phyloP scores from a whole-genome alignment of 768 basidiomycete species.

The Boletus edulis region DNA sequence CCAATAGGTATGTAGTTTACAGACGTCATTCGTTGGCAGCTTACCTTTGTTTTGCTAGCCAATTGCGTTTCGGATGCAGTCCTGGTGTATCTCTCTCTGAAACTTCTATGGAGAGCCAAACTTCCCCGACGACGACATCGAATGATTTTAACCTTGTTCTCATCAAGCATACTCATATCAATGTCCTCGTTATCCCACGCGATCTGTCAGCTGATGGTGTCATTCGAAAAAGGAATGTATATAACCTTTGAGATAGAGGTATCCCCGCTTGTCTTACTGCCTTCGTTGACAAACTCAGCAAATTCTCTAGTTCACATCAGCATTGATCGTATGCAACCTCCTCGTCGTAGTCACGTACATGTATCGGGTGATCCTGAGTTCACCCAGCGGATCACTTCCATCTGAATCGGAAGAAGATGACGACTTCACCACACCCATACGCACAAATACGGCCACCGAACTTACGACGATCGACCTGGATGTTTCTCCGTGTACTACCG shows the following conservation, averaged over 20 bases:
- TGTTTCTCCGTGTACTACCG: not conserved
- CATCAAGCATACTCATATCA: constrained; percentile 6
- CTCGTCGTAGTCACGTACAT: not conserved
- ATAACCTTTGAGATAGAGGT: not conserved
- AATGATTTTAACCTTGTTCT: constrained; percentile 16
- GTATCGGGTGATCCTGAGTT: not conserved
- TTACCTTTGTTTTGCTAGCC: not conserved
- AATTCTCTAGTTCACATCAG: not conserved
- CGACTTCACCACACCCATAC: not conserved
- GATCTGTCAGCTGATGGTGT: not conserved
- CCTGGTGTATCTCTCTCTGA: constrained; percentile 2
- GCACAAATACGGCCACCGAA: not conserved
- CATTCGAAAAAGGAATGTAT: not conserved
- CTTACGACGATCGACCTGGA: not conserved
- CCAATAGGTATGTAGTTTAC: not conserved
- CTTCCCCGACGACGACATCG: constrained; percentile 14
- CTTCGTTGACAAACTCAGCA: not conserved
- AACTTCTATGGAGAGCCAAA: constrained; percentile 16
- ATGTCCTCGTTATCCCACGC: not conserved
- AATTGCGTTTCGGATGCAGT: constrained; percentile 2
- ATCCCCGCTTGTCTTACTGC: not conserved
- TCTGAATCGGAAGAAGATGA: not conserved
- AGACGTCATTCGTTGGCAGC: not conserved
- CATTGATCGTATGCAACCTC: not conserved
- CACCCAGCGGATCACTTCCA: not conserved